Evolutionary conservation across 1,284 basidiomycete species (phyloP), one percentile per base, ranked within the genome.

Genomic region (Ustilago bromivora): DNA sequence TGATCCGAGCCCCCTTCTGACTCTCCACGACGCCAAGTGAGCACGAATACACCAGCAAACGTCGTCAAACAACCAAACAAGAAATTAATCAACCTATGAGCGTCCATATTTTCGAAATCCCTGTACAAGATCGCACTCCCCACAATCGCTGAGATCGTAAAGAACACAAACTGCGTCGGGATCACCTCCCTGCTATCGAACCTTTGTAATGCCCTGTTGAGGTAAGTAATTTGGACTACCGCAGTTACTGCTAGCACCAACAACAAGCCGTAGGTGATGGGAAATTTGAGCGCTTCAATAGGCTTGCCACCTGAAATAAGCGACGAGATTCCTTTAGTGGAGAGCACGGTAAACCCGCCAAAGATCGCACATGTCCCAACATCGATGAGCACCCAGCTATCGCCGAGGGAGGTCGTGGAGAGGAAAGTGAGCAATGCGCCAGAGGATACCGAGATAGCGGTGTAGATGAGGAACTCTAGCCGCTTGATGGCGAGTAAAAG

Each of bases 111-210:
- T 49, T 91, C 90, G 87, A 99, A 98, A 86, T 98, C 96, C 38
- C 94, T 92, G 84, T 96, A 99, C 3, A 98, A 89, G 23, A 98
- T 92, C 0, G 95, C 94, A 4, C 94, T 95, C 31, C 96, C 96
- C 53, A 94, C 88, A 77, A 99, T 96, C 4, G 94, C 94, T 47
- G 92, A 92, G 40, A 88, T 79, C 0, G 89, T 88, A 80, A 89
- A 89, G 70, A 96, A 89, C 47, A 97, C 95, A 86, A 98, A 99
- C 88, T 98, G 96, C 13, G 92, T 92, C 2, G 96, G 96, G 40
- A 79, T 77, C 28, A 81, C 76, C 41, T 82, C 71, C 10, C 83
- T 61, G n/a, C 79, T 78, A 49, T 84, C 80, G 43, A 83, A 81
- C 32, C 75, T 61, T 59, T 86, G 82, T 31, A 86, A 74, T 91